These are phyloP conservation scores for Cyclospora cayetanensis DNA, from an alignment of 169 alveolate genomes.

Conservation along the genomic window DNA sequence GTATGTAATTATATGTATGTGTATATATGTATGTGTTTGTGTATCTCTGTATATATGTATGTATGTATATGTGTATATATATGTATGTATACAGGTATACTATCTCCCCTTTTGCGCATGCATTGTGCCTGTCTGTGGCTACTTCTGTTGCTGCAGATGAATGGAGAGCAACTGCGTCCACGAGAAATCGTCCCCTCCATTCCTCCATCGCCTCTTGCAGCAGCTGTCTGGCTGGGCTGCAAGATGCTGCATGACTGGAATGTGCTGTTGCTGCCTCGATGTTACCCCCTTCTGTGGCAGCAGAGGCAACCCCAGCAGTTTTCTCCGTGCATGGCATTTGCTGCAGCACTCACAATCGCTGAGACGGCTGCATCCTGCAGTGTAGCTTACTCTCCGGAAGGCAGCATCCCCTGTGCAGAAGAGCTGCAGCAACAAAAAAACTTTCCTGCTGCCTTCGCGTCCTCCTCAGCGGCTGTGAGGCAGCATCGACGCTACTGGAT, in stretches of 20 bases:
- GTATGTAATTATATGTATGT: neutral
- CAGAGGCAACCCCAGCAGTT: slow-evolving; percentile 29
- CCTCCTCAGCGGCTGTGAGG: slow-evolving; percentile 19
- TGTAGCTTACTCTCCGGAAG: neutral
- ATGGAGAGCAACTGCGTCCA: slow-evolving; percentile 32
- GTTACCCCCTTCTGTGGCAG: slow-evolving; percentile 58
- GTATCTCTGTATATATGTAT: no score
- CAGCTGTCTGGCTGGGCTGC: slow-evolving; percentile 64
- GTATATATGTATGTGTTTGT: neutral
- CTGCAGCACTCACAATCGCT: slow-evolving; percentile 21
- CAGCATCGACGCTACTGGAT: slow-evolving; percentile 27
- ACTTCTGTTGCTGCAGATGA: slow-evolving; percentile 39
- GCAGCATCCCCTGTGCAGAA: neutral
- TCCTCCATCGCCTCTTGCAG: slow-evolving; percentile 65
- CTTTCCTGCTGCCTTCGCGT: no score
- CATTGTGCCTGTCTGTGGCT: neutral
- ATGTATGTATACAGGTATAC: no score
- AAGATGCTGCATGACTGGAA: slow-evolving; percentile 42
- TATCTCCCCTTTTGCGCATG: neutral
- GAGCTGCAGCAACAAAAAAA: neutral
- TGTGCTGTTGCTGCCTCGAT: slow-evolving; percentile 42
- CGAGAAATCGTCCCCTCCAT: neutral
- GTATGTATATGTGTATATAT: no score
- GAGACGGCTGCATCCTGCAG: neutral
- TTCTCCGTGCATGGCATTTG: slow-evolving; percentile 11